These are phyloP conservation scores for Ogataea chonburiensis DNA, from an alignment of 805 yeast species.

Conservation along the genomic window DNA sequence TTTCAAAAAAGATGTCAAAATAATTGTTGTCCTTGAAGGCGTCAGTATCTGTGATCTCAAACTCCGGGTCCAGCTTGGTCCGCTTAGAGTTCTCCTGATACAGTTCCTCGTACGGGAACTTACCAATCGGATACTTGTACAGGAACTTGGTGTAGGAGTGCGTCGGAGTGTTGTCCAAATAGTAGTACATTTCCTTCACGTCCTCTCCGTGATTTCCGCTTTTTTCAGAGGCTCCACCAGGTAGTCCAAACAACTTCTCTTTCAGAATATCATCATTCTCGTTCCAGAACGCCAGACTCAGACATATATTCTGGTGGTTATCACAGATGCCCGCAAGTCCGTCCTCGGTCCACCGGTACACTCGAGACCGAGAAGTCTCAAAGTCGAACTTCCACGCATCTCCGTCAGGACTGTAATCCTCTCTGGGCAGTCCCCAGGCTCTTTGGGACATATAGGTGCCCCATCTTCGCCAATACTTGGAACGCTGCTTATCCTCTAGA, in stretches of 20 bases:
- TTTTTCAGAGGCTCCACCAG: slow-evolving; percentile 68
- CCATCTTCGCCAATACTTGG: slow-evolving; percentile 79
- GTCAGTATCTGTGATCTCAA: slow-evolving; percentile 80
- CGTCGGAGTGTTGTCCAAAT: slow-evolving; percentile 88
- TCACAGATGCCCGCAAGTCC: slow-evolving; percentile 91
- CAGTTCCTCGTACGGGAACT: slow-evolving; percentile 78
- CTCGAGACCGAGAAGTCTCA: slow-evolving; percentile 76
- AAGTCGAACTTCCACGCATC: slow-evolving; percentile 93
- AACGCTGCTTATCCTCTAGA: slow-evolving; percentile 37
- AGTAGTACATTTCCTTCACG: slow-evolving; percentile 81
- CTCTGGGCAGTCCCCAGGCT: slow-evolving; percentile 85
- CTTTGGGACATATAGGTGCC: slow-evolving; percentile 89
- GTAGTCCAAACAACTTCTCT: slow-evolving; percentile 80
- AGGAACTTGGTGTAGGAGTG: slow-evolving; percentile 90
- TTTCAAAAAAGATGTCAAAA: slow-evolving; percentile 85
- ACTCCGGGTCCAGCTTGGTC: slow-evolving; percentile 68
- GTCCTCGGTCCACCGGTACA: slow-evolving; percentile 95
- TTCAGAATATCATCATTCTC: slow-evolving; percentile 81
- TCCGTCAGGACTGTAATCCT: slow-evolving; percentile 82
- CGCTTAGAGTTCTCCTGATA: slow-evolving; percentile 65
- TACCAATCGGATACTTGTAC: slow-evolving; percentile 87
- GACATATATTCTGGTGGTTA: slow-evolving; percentile 71
- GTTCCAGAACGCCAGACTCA: slow-evolving; percentile 89
- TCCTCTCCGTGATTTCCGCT: slow-evolving; percentile 94
- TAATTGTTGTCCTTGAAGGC: slow-evolving; percentile 69